Base-by-base conservation (phyloP, 2,329 filamentous ascomycete genomes). In the Penicillium griseofulvum region DNA sequence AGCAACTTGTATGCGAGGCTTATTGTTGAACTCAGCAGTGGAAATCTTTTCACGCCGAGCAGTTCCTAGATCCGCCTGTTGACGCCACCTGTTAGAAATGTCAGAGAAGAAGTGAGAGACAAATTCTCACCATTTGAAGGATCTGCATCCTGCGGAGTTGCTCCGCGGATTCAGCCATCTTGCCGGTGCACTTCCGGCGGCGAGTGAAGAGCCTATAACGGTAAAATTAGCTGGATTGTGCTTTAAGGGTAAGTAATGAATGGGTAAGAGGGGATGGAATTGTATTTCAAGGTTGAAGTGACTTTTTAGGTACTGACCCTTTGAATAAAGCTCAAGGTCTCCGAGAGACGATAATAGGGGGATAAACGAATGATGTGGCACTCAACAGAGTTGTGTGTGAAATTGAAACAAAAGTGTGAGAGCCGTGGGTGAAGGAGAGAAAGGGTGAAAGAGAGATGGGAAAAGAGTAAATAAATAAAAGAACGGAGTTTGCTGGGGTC, bases 21-120 rank as follows among this genome's bases (percentile, higher is more conserved):
- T 8, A 9, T 26, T 33, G 4, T 4, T 17, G 6, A 31, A 5
- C 5, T 52, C 49, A 5, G 17, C 33, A 7, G 49, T 52, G 8
- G 49, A 37, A 28, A 52, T 52, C 11, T 19, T 38, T 24, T 52
- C 49, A 52, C 49, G 49, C 5, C 49, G 42, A 4, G 42, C 33
- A 2, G 42, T 47, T 38, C 49, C 49, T n/a, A 52, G 19, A 8
- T 52, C 49, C 5, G 49, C 33, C 49, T 52, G 12, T 47, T 39
- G 3, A n/a, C 8, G 3, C 3, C 1, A 9, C 14, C 5, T 6
- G 29, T 51, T 26, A 39, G 34, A 17, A 19, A 31, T 4, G 7
- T 6, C 5, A 47, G 7, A n/a, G n/a, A 33, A n/a, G 5, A 31
- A 50, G 19, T 34, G 9, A 34, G 10, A 26, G 28, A 5, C n/a